Percentiles rank a stretch among this genome's conserved stretches.
Conservation (phyloP, 768 basidiomycete genomes). For the Scleroderma bovista region DNA sequence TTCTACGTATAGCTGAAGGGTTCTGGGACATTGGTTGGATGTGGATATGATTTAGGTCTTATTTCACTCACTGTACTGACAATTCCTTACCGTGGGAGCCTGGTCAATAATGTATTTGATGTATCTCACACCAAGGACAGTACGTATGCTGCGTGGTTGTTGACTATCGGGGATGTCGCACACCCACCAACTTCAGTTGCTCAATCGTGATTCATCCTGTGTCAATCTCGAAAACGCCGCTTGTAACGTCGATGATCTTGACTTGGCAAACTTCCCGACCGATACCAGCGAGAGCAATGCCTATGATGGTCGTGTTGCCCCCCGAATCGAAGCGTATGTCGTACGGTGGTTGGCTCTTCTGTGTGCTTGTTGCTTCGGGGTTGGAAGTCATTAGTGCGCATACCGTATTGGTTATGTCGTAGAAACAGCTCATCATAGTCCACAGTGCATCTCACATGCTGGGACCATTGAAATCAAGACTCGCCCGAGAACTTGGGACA, state of each 20-base stretch:
- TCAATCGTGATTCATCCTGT: neutral
- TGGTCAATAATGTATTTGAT: neutral
- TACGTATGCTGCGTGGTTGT: neutral
- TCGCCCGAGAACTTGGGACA: slow-evolving; percentile 65
- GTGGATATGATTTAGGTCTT: neutral
- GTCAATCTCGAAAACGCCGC: neutral
- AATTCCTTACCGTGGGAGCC: neutral
- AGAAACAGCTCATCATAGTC: neutral
- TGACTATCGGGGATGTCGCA: neutral
- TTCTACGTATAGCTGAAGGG: slow-evolving; percentile 24
- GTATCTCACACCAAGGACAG: neutral
- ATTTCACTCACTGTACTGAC: neutral
- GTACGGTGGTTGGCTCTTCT: slow-evolving; percentile 57
- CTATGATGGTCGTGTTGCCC: slow-evolving; percentile 9
- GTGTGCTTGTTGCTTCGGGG: slow-evolving; percentile 67
- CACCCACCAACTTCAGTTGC: neutral
- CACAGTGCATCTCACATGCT: slow-evolving; percentile 66
- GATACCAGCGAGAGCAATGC: neutral
- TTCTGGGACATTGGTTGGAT: neutral
- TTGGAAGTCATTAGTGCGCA: slow-evolving; percentile 73
- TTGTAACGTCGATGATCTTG: neutral
- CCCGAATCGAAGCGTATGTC: slow-evolving; percentile 36
- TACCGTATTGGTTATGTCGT: neutral
- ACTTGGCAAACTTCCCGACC: neutral
- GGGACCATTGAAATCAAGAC: slow-evolving; percentile 69